Base-by-base conservation (phyloP, 306 rosid genomes). In the Lotus japonicus region DNA sequence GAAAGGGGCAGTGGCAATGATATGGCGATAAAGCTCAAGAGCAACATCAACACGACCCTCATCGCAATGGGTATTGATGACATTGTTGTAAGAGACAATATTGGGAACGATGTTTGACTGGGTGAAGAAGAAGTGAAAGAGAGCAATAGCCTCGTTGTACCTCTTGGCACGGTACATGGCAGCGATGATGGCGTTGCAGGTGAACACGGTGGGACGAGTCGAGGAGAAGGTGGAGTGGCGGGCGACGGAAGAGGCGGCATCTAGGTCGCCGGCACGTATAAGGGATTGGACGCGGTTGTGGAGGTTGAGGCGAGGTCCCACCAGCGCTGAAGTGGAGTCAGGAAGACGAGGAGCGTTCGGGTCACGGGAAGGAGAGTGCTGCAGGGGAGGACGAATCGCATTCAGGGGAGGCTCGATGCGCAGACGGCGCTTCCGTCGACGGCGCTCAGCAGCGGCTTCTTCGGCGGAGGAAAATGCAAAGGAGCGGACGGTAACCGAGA, bases 141-240 rank as follows among this genome's bases (percentile, higher is more conserved):
- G 88, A 5, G 88, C 91, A 58, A 84, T 72, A 36, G 95, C 96
- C 39, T 89, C 97, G 5, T 36, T 60, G 58, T 87, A 89, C 84
- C 97, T 82, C 84, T 82, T 81, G 3, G 81, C 86, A 7, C 98
- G 91, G 71, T 88, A 92, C 98, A 92, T 92, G 71, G 96, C 91
- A 2, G 96, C 98, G 7, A 92, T 80, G 44, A 92, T 83, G 72
- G 98, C 98, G 36, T 92, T 92, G 80, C 98, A 92, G n/a, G 98
- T 92, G 84, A 88, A 89, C 7, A 92, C 98, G 6, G 98, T 92
- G n/a, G 98, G 98, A 5, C 96, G 95, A 0, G 92, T 92, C n/a
- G 73, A 71, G 2, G 98, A 92, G 80, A 86, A 92, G 2, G 89
- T 89, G 0, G 98, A 84, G 77, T 83, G 89, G 1, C 98, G 92